phyloP scores from a whole-genome alignment of 176 grass and related monocot species.

The Carex kokanica region DNA sequence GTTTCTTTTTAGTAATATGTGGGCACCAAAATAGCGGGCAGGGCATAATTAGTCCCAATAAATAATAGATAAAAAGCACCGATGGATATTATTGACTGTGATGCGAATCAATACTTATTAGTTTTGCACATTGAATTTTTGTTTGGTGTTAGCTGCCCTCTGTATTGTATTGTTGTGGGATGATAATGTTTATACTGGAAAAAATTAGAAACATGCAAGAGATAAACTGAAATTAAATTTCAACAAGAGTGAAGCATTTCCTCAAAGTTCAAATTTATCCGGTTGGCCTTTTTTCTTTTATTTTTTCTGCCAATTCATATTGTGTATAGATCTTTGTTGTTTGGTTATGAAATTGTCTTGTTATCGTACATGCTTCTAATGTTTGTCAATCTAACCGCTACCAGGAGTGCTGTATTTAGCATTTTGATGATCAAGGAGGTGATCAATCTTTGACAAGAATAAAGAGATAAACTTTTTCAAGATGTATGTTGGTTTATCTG shows the following conservation, averaged over 20 bases:
- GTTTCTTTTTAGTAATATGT: background rate
- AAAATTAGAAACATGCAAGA: background rate
- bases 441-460: conserved; percentile 4
- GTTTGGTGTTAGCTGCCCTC: background rate
- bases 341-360: background rate
- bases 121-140: background rate
- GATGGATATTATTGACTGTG: background rate
- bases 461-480: background rate
- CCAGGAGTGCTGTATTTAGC: background rate
- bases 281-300: background rate
- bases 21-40: background rate
- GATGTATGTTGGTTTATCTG: conserved; percentile 16
- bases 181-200: background rate
- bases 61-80: background rate
- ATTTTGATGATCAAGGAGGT: conserved; percentile 10
- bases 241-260: background rate
- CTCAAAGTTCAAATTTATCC: background rate
- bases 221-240: background rate
- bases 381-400: background rate
- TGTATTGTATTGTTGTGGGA: background rate
- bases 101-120: background rate
- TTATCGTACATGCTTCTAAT: background rate
- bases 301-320: background rate
- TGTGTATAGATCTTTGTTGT: background rate
- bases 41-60: background rate